Percentiles rank a stretch among this genome's conserved stretches.
Evolutionary conservation across 2,329 filamentous ascomycete species (phyloP).

Genomic region (Alternaria postmessia): DNA sequence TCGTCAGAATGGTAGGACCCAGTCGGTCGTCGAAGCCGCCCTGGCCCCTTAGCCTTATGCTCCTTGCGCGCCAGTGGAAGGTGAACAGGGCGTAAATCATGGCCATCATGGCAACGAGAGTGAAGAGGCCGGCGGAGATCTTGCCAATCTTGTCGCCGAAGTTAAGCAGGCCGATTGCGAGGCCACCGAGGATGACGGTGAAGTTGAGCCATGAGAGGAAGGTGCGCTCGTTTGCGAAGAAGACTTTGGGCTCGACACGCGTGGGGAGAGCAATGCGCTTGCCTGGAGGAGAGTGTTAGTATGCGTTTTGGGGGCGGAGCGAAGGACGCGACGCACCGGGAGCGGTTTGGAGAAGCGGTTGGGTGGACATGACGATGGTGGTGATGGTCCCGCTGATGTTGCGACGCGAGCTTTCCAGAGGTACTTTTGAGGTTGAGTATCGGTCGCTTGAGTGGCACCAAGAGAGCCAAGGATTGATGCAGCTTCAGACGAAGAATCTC

Average conservation of each 20-base stretch:
- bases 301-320: not conserved
- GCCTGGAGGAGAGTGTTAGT: slow-evolving; percentile 63
- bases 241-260: slow-evolving; percentile 98
- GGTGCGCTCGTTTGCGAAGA: slow-evolving; percentile 99
- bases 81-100: slow-evolving; percentile 96
- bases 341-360: slow-evolving; percentile 93
- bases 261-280: slow-evolving; percentile 98
- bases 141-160: slow-evolving; percentile 95
- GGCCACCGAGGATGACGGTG: slow-evolving; percentile 95
- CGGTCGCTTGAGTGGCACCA: slow-evolving; percentile 15
- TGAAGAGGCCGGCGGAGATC: slow-evolving; percentile 93
- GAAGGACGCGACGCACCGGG: slow-evolving; percentile 69
- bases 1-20: slow-evolving; percentile 87
- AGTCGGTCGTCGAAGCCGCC: slow-evolving; percentile 96
- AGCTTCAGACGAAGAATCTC: slow-evolving; percentile 16
- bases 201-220: slow-evolving; percentile 99
- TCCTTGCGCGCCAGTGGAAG: slow-evolving; percentile 96
- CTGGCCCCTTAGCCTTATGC: slow-evolving; percentile 88
- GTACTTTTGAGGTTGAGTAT: slow-evolving; percentile 1
- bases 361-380: slow-evolving; percentile 79
- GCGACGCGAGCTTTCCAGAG: slow-evolving; percentile 18
- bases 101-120: slow-evolving; percentile 88
- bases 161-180: slow-evolving; percentile 96
- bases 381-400: slow-evolving; percentile 21
- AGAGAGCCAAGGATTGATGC: not conserved